Evolutionary conservation across 1,139 yeast species (phyloP).

Genomic region (Scheffersomyces cryptocercus): DNA sequence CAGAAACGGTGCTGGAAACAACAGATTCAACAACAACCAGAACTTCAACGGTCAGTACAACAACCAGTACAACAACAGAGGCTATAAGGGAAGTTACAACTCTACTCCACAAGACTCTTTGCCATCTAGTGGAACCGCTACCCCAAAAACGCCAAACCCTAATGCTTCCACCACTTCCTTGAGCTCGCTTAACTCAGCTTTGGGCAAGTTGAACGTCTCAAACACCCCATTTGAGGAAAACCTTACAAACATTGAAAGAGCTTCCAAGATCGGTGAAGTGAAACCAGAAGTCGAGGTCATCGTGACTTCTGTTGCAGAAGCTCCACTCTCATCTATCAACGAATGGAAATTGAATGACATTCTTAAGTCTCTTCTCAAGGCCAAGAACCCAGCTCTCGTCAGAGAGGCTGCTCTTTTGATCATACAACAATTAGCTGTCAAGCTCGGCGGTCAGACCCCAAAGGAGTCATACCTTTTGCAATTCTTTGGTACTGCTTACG

Average conservation of each 20-base stretch:
- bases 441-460: conserved; percentile 67
- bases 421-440: conserved; percentile 66
- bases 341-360: conserved; percentile 71
- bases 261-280: conserved; percentile 63
- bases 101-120: conserved; percentile 34
- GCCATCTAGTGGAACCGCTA: conserved; percentile 44
- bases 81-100: conserved; percentile 7
- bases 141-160: conserved; percentile 38
- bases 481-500: conserved; percentile 59
- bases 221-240: conserved; percentile 69
- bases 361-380: conserved; percentile 63
- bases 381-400: conserved; percentile 70
- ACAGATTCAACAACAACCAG: conserved; percentile 3
- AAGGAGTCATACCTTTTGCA: conserved; percentile 73
- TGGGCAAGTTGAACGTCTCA: conserved; percentile 58
- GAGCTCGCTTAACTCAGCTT: conserved; percentile 67
- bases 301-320: conserved; percentile 45
- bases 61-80: conserved; percentile 9
- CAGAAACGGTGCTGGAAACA: conserved; percentile 1
- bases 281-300: conserved; percentile 62
- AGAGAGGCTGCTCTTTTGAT: conserved; percentile 76
- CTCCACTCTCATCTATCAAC: conserved; percentile 47
- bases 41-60: conserved; percentile 1
- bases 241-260: conserved; percentile 56
- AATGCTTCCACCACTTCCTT: conserved; percentile 66